Percentiles rank a stretch among this genome's conserved stretches.
Conservation (phyloP, 306 rosid species). For the Nissolia schottii region DNA sequence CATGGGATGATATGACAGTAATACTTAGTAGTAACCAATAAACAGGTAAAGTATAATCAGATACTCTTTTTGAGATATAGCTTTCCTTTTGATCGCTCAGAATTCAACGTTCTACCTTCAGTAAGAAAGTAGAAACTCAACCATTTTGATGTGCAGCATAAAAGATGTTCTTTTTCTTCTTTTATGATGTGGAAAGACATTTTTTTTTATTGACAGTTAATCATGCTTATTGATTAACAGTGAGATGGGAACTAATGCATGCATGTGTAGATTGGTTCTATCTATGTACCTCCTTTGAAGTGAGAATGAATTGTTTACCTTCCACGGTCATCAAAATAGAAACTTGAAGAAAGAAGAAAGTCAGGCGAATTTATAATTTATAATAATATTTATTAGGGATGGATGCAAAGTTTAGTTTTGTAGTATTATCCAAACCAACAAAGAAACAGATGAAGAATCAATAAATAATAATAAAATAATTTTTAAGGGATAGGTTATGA, state of each 20-base stretch:
- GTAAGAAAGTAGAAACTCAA: not conserved
- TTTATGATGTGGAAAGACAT: not conserved
- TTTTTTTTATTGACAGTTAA: too few species aligned
- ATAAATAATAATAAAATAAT: too few species aligned
- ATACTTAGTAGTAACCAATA: not conserved
- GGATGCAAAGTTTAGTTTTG: not conserved
- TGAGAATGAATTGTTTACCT: too few species aligned
- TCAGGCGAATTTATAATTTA: not conserved
- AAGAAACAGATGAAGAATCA: too few species aligned
- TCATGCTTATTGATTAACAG: too few species aligned
- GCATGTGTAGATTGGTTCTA: too few species aligned
- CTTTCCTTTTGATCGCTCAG: not conserved
- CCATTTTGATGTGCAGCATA: not conserved
- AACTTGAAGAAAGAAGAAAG: not conserved
- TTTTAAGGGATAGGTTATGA: too few species aligned
- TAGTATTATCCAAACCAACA: not conserved
- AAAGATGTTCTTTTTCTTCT: not conserved
- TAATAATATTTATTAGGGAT: too few species aligned
- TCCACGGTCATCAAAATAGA: too few species aligned
- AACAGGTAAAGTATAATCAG: not conserved
- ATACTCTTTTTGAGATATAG: not conserved
- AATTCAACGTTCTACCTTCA: not conserved
- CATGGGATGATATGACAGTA: conserved; percentile 13
- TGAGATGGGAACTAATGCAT: too few species aligned
- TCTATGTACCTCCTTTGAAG: too few species aligned